A percentile compares a stretch with the other conserved stretches of the same genome.
Evolutionary conservation across 2,329 filamentous ascomycete species (phyloP).

Genomic region (Pezicula rhizophila): DNA sequence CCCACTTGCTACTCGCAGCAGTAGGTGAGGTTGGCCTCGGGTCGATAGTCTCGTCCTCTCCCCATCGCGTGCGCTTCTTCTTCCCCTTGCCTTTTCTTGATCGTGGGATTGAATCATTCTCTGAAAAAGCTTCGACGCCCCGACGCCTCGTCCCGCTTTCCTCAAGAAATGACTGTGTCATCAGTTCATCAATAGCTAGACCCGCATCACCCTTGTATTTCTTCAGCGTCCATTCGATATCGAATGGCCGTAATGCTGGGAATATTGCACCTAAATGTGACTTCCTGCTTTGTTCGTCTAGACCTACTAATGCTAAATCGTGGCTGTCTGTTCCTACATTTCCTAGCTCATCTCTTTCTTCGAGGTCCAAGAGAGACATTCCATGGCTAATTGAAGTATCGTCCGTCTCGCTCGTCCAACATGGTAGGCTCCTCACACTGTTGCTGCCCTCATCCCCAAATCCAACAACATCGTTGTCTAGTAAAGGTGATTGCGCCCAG

Average conservation of each 20-base stretch:
- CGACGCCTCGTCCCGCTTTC: constrained; percentile 58
- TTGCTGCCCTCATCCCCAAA: constrained; percentile 12
- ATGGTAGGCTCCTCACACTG: constrained; percentile 16
- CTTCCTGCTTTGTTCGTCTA: constrained; percentile 57
- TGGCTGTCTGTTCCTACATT: constrained; percentile 41
- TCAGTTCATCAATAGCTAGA: constrained; percentile 69
- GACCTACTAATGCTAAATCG: constrained; percentile 28
- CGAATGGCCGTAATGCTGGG: constrained; percentile 57
- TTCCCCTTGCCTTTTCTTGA: constrained; percentile 34
- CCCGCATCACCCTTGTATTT: constrained; percentile 63
- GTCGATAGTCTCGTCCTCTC: constrained; percentile 22
- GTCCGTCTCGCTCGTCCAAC: constrained; percentile 23
- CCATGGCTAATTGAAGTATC: constrained; percentile 22
- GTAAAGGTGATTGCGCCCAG: constrained; percentile 28
- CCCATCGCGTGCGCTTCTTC: constrained; percentile 21
- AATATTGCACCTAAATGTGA: constrained; percentile 65
- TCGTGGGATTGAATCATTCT: constrained; percentile 35
- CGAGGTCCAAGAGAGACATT: constrained; percentile 18
- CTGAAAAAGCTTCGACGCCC: constrained; percentile 77
- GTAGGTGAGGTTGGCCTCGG: neutral
- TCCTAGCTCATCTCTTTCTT: constrained; percentile 40
- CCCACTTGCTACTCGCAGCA: constrained; percentile 47
- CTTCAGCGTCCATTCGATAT: constrained; percentile 60
- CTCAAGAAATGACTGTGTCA: constrained; percentile 74
- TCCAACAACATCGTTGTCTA: constrained; percentile 2